Conservation (phyloP, 345 rosid genomes). For the Populus davidiana region DNA sequence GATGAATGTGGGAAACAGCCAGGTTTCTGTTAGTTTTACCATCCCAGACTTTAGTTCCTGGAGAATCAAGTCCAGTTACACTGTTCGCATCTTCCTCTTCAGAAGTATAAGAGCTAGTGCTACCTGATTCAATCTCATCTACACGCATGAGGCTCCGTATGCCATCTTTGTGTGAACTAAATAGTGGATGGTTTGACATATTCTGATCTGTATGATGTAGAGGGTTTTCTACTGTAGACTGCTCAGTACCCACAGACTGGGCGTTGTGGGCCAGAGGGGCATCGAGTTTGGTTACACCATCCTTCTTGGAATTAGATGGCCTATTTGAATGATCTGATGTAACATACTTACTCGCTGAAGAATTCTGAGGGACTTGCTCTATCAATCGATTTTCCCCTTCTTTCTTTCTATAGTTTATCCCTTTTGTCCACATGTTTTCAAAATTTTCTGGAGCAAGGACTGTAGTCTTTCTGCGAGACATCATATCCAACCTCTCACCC, state of each 20-base stretch:
- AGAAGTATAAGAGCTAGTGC: constrained; percentile 64
- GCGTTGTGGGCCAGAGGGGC: constrained; percentile 17
- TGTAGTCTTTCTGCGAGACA: constrained; percentile 80
- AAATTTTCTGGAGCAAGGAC: constrained; percentile 94
- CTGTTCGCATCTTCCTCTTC: constrained; percentile 72
- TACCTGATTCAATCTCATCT: constrained; percentile 48
- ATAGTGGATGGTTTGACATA: constrained; percentile 33
- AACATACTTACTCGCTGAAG: constrained; percentile 36
- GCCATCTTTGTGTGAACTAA: constrained; percentile 46
- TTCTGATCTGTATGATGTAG: constrained; percentile 31
- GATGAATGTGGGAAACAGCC: constrained; percentile 72
- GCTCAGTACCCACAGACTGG: constrained; percentile 21
- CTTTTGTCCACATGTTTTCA: constrained; percentile 97
- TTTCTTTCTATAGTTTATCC: constrained; percentile 73
- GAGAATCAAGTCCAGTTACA: constrained; percentile 76
- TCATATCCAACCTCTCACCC: constrained; percentile 73
- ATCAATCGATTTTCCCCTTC: constrained; percentile 36
- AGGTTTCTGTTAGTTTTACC: constrained; percentile 73
- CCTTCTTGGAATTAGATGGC: constrained; percentile 26
- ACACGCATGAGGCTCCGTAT: constrained; percentile 31
- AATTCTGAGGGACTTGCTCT: constrained; percentile 40
- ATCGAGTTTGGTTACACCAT: constrained; percentile 27
- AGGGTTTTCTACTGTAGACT: constrained; percentile 22
- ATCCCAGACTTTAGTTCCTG: constrained; percentile 98
- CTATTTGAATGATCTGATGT: constrained; percentile 24